A percentile compares a stretch with the other conserved stretches of the same genome.
Evolutionary conservation across 164 flowering plant genomes (phyloP).

Genomic region (Tetrastigma voinierianum): DNA sequence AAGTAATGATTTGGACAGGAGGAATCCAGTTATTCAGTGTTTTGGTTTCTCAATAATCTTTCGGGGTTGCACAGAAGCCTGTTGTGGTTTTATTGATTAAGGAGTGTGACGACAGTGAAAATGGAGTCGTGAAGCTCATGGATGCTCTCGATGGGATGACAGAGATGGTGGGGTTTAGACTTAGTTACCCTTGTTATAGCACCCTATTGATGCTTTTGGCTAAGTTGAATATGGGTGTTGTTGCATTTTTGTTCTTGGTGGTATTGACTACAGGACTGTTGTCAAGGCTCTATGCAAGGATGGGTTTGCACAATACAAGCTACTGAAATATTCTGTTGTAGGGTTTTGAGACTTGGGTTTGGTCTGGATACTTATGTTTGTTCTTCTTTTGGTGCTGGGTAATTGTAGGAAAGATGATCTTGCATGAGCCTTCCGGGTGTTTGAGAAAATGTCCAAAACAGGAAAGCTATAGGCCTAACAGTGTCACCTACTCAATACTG

Average conservation of each 20-base stretch:
- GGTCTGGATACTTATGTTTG: slow-evolving; percentile 26
- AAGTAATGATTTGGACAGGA: slow-evolving; percentile 27
- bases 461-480: slow-evolving; percentile 22
- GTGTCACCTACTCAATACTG: slow-evolving; percentile 25
- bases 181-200: slow-evolving; percentile 37
- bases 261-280: slow-evolving; percentile 25
- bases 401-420: slow-evolving; percentile 19
- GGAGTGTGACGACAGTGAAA: slow-evolving; percentile 13
- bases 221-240: slow-evolving; percentile 23
- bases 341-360: slow-evolving; percentile 26
- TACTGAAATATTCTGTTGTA: slow-evolving; percentile 31
- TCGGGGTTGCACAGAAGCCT: slow-evolving; percentile 24
- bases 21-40: slow-evolving; percentile 20
- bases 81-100: slow-evolving; percentile 18
- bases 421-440: slow-evolving; percentile 22
- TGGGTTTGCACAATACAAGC: slow-evolving; percentile 24
- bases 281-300: slow-evolving; percentile 35
- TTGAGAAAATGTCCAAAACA: slow-evolving; percentile 27
- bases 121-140: slow-evolving; percentile 23
- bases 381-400: slow-evolving; percentile 34
- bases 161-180: slow-evolving; percentile 12
- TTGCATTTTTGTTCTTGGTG: slow-evolving; percentile 24
- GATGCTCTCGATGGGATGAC: slow-evolving; percentile 21
- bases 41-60: slow-evolving; percentile 19
- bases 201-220: slow-evolving; percentile 32